Percentiles rank a stretch among this genome's conserved stretches.
phyloP scores from a whole-genome alignment of 257 asterid species.

The Solanum bulbocastanum region DNA sequence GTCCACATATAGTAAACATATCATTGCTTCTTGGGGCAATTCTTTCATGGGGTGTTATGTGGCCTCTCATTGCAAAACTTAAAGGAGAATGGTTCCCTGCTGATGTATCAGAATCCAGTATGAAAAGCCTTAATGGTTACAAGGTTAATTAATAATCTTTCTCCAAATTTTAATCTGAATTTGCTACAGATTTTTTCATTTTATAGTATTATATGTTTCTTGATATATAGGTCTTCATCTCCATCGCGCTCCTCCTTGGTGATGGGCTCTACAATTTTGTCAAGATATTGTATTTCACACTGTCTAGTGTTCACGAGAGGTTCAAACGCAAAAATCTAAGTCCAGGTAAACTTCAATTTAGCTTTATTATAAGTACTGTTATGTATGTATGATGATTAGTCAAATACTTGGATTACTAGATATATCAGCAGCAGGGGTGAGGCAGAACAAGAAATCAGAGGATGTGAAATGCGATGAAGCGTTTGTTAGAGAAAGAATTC shows the following conservation, averaged over 20 bases:
- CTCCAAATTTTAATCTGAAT: neutral
- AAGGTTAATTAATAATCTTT: conserved; percentile 29
- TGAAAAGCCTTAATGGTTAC: conserved; percentile 81
- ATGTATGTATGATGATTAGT: neutral
- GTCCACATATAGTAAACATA: conserved; percentile 76
- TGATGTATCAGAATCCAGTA: conserved; percentile 51
- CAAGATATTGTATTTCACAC: conserved; percentile 44
- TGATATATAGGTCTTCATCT: conserved; percentile 51
- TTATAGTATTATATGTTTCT: neutral
- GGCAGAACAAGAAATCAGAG: conserved; percentile 2
- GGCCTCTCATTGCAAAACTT: conserved; percentile 56
- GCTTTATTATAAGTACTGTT: neutral
- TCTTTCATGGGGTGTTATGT: conserved; percentile 76
- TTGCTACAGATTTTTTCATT: neutral
- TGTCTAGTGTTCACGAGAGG: conserved; percentile 21
- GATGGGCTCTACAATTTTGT: conserved; percentile 76
- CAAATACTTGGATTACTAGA: neutral
- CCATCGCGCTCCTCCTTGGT: conserved; percentile 77
- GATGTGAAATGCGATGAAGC: conserved; percentile 24
- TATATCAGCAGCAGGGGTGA: conserved; percentile 7
- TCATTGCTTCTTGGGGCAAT: conserved; percentile 84
- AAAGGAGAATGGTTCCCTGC: conserved; percentile 83
- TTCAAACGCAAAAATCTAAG: conserved; percentile 26
- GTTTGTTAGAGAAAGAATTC: conserved; percentile 45
- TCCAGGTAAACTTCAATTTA: neutral